Base-by-base conservation (phyloP, 2,329 filamentous ascomycete genomes). In the Metarhizium guizhouense region DNA sequence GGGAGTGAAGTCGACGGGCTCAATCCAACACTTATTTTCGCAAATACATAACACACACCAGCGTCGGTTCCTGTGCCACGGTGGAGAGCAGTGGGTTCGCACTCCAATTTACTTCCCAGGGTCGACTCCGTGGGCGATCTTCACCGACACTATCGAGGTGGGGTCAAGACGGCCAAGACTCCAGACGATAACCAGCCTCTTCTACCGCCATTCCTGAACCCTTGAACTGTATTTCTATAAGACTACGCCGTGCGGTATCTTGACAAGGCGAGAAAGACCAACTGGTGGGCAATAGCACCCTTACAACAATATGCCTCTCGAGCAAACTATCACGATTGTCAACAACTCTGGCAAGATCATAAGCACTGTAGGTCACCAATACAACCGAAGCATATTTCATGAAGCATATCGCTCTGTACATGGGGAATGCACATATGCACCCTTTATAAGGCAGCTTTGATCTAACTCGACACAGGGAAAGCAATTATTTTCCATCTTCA, bases 341-440 rank as follows among this genome's bases (percentile, higher is more conserved):
- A 94, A 95, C 76, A 91, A 80, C 65, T 94, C 90, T 56, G 90
- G 90, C 65, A 95, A 95, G 74, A 85, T 95, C 52, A 89, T 96
- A 64, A 92, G 86, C 78, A 94, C 87, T 57, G 90, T 92, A 78
- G 70, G 86, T 77, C 11, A 54, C 40, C 49, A 36, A 20, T n/a
- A 47, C 32, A 14, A 5, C 34, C 30, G 5, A 4, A 36, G 30
- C 5, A 18, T 10, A 6, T 14, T 6, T 14, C 2, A 3, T 48
- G 43, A 36, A 53, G n/a, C n/a, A 49, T 47, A 38, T 43, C 32
- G 36, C 42, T 18, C 7, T 7, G 30, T n/a, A 6, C 43, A 43
- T 8, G 14, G 38, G 6, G 6, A 34, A 34, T 34, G 1, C 32
- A 34, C 30, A 53, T 29, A 45, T 45, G 13, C 34, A 4, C n/a